Evolutionary conservation across 2,329 filamentous ascomycete genomes (phyloP), one percentile per base, ranked within the genome.

Genomic region (Stylonectria norvegica): DNA sequence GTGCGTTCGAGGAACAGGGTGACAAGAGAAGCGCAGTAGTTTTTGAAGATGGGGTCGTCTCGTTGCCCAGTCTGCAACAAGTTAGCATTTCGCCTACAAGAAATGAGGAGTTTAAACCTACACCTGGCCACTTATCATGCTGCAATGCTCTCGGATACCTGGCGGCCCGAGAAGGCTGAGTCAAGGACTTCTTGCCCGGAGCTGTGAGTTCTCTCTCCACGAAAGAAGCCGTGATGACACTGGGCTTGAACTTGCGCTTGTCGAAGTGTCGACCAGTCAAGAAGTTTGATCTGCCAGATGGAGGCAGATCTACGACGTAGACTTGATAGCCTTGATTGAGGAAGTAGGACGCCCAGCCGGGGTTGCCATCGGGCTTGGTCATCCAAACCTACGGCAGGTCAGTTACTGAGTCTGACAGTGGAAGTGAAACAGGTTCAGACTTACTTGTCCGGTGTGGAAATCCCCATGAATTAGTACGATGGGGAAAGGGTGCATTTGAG

Each of bases 21-120:
- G 2, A 68, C 59, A 18, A 73, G 61, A 1, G 66, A 65, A 5
- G 67, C 61, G 49, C 67, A 72, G 51, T 76, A 76, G 2, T 58
- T 60, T 43, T 73, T 67, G 48, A 81, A 80, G 14, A 61, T 54
- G 0, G 64, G 49, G 45, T 79, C 74, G 3, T 70, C 70, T 11
- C 55, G 49, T 27, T 48, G 45, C 2, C 65, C 65, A n/a, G 58
- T 58, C 61, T 67, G 20, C 11, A 5, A 1, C 4, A 7, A 7
- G 12, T 52, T 19, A 53, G 43, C 18, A 28, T 27, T 1, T 31
- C 10, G 11, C 2, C 6, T 6, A 4, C 1, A 3, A 7, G 8
- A 11, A 17, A 28, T 5, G 3, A 7, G 16, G 10, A 12, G 3
- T 5, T 5, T 3, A 4, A 5, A 49, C 57, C 50, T 42, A 50